phyloP scores from a whole-genome alignment of 2,329 filamentous ascomycete species.

The Coniochaeta pulveracea region DNA sequence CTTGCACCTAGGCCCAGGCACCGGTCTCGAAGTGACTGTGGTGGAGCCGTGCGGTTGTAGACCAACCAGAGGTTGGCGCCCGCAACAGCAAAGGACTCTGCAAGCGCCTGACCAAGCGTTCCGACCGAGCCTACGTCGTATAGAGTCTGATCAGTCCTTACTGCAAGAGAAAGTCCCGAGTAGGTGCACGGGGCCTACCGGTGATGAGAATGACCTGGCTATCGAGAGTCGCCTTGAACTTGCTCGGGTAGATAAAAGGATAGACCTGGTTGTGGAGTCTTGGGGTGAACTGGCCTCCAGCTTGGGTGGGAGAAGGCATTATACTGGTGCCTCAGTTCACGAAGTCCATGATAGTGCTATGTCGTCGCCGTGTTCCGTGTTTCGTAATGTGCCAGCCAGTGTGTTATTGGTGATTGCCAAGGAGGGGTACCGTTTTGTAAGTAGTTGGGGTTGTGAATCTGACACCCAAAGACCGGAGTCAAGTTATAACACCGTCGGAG shows the following conservation, averaged over 20 bases:
- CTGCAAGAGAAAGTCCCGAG: too few relatives aligned
- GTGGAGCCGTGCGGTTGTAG: constrained; percentile 17
- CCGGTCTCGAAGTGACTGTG: constrained; percentile 10
- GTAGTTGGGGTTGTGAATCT: too few relatives aligned
- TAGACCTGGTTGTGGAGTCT: constrained; percentile 18
- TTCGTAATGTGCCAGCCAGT: too few relatives aligned
- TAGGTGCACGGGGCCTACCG: too few relatives aligned
- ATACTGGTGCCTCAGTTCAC: too few relatives aligned
- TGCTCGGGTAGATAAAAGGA: constrained; percentile 16
- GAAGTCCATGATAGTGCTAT: too few relatives aligned
- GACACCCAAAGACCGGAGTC: too few relatives aligned
- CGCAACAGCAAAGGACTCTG: constrained; percentile 18
- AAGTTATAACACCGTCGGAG: too few relatives aligned
- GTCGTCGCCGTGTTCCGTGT: too few relatives aligned
- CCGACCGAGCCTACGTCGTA: constrained; percentile 15
- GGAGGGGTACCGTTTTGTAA: too few relatives aligned
- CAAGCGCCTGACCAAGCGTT: constrained; percentile 16
- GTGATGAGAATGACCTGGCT: constrained; percentile 17
- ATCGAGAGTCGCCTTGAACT: constrained; percentile 14
- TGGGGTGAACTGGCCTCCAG: constrained; percentile 5
- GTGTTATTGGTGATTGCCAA: too few relatives aligned
- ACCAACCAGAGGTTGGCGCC: constrained; percentile 16
- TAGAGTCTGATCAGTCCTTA: background rate
- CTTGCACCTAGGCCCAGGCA: constrained; percentile 13
- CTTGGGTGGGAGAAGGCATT: too few relatives aligned